Conservation (phyloP, 1,284 basidiomycete genomes). For the Microbotryum violaceum region DNA sequence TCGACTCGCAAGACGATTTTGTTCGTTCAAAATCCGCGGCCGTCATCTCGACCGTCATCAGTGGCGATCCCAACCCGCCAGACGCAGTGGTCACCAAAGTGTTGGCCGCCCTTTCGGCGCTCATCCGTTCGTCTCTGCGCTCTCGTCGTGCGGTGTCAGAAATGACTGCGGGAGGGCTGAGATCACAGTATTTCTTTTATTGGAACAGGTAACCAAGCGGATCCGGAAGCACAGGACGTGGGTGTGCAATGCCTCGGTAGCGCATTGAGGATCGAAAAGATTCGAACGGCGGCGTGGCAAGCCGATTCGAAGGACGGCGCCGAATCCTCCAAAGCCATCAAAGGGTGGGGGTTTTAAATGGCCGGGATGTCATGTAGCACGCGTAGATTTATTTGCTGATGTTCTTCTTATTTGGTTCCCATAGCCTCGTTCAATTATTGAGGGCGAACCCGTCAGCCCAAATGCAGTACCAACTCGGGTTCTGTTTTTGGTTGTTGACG, state of each 20-base stretch:
- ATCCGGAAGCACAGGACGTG: conserved; percentile 69
- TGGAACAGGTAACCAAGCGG: conserved; percentile 17
- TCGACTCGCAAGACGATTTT: conserved; percentile 86
- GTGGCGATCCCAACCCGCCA: conserved; percentile 43
- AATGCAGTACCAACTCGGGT: conserved; percentile 87
- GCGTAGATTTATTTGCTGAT: background rate
- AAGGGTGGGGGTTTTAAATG: conserved; percentile 48
- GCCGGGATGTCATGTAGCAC: too few relatives aligned
- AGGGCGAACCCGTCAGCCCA: conserved; percentile 52
- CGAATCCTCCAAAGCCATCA: conserved; percentile 40
- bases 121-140: conserved; percentile 30
- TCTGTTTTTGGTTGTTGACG: conserved; percentile 88
- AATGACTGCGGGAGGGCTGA: background rate
- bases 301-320: conserved; percentile 32
- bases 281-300: conserved; percentile 51
- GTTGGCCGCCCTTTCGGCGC: conserved; percentile 9
- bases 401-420: background rate
- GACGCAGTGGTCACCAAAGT: conserved; percentile 19
- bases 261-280: conserved; percentile 70
- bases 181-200: background rate
- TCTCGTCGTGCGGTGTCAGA: background rate
- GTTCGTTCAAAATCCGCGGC: conserved; percentile 82
- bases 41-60: conserved; percentile 77
- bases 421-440: conserved; percentile 26
- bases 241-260: conserved; percentile 83